These are phyloP conservation scores for Puccinia novopanici DNA, from an alignment of 1,284 basidiomycete species.

Conservation along the genomic window DNA sequence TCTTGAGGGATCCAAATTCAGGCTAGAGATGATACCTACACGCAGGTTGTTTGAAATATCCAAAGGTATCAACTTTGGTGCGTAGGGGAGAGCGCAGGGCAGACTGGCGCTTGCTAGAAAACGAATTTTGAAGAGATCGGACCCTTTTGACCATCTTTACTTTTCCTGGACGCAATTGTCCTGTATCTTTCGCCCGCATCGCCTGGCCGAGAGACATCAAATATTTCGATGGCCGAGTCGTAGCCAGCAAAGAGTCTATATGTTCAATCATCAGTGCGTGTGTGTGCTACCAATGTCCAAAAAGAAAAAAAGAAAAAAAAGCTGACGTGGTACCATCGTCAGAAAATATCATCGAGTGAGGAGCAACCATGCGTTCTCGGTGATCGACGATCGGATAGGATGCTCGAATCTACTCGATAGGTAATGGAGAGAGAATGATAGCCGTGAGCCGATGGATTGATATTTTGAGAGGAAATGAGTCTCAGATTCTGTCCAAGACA, in stretches of 20 bases:
- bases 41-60: neutral
- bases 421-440: slow-evolving; percentile 3
- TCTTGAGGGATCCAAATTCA: slow-evolving; percentile 73
- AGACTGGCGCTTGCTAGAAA: neutral
- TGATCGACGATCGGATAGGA: slow-evolving; percentile 89
- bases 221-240: slow-evolving; percentile 83
- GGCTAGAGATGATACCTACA: slow-evolving; percentile 76
- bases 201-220: slow-evolving; percentile 74
- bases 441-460: neutral
- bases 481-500: neutral
- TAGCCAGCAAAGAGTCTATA: slow-evolving; percentile 82
- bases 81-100: neutral
- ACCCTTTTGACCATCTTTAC: slow-evolving; percentile 82
- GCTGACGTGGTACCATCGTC: slow-evolving; percentile 68
- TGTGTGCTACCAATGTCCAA: slow-evolving; percentile 8
- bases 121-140: slow-evolving; percentile 44
- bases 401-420: slow-evolving; percentile 69
- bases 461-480: neutral
- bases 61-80: neutral
- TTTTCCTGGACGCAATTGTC: slow-evolving; percentile 76
- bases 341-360: slow-evolving; percentile 79
- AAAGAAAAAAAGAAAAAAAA: neutral
- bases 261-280: neutral
- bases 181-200: slow-evolving; percentile 69
- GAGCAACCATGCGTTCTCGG: slow-evolving; percentile 79